Conservation (phyloP, 805 yeast genomes). For the Myxozyma sirexii region DNA sequence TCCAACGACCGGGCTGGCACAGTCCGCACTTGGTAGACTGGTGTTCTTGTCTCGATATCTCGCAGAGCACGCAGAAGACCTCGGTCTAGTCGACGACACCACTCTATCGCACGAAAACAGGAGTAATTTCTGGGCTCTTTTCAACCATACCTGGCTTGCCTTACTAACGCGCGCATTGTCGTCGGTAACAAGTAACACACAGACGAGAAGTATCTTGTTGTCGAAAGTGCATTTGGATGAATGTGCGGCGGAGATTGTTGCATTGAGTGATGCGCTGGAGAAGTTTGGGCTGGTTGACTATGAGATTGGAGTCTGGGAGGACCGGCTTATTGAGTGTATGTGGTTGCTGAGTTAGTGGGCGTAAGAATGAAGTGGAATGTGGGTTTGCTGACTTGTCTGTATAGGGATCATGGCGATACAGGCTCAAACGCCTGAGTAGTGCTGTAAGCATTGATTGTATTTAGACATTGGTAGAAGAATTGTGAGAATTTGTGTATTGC, state of each 20-base stretch:
- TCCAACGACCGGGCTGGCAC: neutral
- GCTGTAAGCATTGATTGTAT: neutral
- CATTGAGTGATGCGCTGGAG: conserved; percentile 19
- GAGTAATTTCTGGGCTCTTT: conserved; percentile 21
- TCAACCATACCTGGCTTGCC: conserved; percentile 22
- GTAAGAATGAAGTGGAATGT: neutral
- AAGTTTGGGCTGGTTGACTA: conserved; percentile 31
- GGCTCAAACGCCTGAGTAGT: neutral
- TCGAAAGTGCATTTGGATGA: conserved; percentile 15
- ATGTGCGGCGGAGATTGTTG: conserved; percentile 11
- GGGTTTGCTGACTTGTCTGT: neutral
- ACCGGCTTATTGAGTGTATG: conserved; percentile 20
- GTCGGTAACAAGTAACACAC: neutral
- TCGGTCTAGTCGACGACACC: conserved; percentile 22
- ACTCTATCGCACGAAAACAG: neutral
- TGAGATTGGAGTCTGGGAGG: conserved; percentile 32
- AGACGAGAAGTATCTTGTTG: neutral
- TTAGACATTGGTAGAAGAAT: no score
- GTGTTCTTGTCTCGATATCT: conserved; percentile 6
- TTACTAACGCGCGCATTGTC: conserved; percentile 1
- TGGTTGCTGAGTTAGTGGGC: no score
- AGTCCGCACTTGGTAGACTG: neutral
- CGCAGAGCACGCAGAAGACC: conserved; percentile 9
- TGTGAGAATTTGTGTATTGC: no score
- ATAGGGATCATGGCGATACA: neutral